Conservation (phyloP, 371 early-diverging fungal species). For the Zancudomyces culisetae region DNA sequence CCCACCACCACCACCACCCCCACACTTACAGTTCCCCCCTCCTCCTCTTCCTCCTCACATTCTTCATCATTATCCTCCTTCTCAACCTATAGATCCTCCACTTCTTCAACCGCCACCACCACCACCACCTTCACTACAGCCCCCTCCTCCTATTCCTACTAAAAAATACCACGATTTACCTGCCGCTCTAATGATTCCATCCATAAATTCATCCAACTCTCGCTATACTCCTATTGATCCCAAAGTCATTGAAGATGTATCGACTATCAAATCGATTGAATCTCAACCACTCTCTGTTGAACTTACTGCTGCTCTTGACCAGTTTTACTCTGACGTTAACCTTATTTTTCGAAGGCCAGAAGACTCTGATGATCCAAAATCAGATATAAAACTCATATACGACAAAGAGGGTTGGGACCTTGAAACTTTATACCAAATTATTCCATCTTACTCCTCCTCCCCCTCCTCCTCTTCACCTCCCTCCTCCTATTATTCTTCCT, state of each 20-base stretch:
- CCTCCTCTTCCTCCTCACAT: neutral
- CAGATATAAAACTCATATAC: too few relatives aligned
- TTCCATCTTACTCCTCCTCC: neutral
- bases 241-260: neutral
- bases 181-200: neutral
- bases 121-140: neutral
- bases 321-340: neutral
- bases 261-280: neutral
- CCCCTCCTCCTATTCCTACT: neutral
- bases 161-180: neutral
- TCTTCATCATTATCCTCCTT: neutral
- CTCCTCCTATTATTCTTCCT: too few relatives aligned
- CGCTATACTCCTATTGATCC: neutral
- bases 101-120: neutral
- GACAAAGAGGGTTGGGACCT: neutral
- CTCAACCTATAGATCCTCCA: neutral
- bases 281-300: neutral
- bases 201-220: too few relatives aligned
- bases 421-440: neutral
- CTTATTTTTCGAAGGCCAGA: neutral
- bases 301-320: neutral
- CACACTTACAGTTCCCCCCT: neutral
- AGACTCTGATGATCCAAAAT: too few relatives aligned
- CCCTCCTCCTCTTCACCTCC: too few relatives aligned
- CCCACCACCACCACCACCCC: neutral